Conservation (phyloP, 805 yeast species). For the Pichia heedii region DNA sequence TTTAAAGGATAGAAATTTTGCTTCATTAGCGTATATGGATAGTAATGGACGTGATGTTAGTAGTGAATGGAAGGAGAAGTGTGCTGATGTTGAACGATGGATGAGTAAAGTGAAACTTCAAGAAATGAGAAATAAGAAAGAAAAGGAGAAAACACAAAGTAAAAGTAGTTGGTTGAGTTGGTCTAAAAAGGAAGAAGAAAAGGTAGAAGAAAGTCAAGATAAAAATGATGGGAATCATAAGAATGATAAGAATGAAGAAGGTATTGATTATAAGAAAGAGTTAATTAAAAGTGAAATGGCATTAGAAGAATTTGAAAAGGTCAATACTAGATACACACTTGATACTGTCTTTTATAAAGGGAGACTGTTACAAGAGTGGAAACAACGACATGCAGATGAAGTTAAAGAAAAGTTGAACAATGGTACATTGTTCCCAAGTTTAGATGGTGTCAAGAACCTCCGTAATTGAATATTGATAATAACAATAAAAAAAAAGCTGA, state of each 20-base stretch:
- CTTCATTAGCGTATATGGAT: slow-evolving; percentile 26
- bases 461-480: too few relatives aligned
- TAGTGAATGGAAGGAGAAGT: slow-evolving; percentile 4
- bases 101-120: background rate
- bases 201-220: too few relatives aligned
- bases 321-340: slow-evolving; percentile 31
- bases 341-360: slow-evolving; percentile 33
- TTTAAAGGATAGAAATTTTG: slow-evolving; percentile 37
- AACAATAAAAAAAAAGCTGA: too few relatives aligned
- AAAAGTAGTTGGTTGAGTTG: background rate
- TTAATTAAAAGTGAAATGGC: background rate
- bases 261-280: background rate
- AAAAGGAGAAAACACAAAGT: background rate
- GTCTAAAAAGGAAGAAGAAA: background rate
- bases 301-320: slow-evolving; percentile 7
- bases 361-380: slow-evolving; percentile 30
- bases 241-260: background rate
- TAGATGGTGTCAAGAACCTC: slow-evolving; percentile 10
- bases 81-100: slow-evolving; percentile 1
- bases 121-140: background rate
- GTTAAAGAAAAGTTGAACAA: slow-evolving; percentile 25
- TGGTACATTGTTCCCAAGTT: slow-evolving; percentile 34
- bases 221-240: too few relatives aligned
- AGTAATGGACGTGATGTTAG: slow-evolving; percentile 10
- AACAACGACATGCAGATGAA: slow-evolving; percentile 26